Evolutionary conservation across 1,284 basidiomycete species (phyloP), one percentile per base, ranked within the genome.

Genomic region (Xanthoconium separans): DNA sequence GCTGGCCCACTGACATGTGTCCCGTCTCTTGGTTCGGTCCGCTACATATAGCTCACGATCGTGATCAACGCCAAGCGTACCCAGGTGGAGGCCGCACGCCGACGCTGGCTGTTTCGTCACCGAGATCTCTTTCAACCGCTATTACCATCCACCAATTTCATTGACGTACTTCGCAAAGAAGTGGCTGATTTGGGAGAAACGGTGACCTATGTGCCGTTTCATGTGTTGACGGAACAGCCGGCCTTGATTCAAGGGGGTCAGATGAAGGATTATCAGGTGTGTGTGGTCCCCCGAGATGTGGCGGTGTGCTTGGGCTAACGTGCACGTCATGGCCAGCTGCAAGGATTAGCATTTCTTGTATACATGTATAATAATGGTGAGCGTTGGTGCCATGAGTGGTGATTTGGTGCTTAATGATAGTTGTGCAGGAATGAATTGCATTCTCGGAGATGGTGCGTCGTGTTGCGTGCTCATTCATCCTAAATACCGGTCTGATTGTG

Each of bases 231-330:
- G 22, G 70, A 70, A 42, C 82, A 84, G 55, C 82, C 82, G 0
- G 57, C 60, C 4, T 65, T 75, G 39, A 70, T 84, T 9, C 64
- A 65, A 37, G 74, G 73, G 6, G 82, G 82, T 8, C 55, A 66
- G 27, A 80, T 84, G 79, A 83, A 84, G 63, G 79, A 78, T 48
- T 84, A 84, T 66, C 82, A 84, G 71, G 80, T 80, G 65, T 18
- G 47, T 49, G 22, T 55, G n/a, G 24, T 44, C 9, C 4, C 44
- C n/a, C 6, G 3, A 20, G 16, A 7, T 43, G 49, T 53, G 40
- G 46, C 1, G 29, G 36, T 33, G 16, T 34, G 7, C 6, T 27
- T 13, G 15, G 11, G 12, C 46, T 64, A 18, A 70, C 20, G 22
- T 31, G n/a, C 22, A 2, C 29, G 15, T 50, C 13, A 4, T 18